Conservation (phyloP, 345 rosid species). For the Salix caprea region DNA sequence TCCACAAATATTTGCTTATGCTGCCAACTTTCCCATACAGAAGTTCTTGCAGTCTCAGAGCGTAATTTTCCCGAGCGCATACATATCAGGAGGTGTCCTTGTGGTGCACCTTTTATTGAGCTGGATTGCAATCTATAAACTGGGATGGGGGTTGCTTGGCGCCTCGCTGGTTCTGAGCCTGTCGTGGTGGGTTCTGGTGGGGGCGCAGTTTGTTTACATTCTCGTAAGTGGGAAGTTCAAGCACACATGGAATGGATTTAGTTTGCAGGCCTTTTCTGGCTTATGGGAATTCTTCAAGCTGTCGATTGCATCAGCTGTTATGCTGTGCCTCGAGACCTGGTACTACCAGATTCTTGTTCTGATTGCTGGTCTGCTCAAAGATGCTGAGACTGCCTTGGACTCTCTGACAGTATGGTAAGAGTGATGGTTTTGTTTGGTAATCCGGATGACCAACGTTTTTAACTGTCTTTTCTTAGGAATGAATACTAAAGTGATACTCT, state of each 20-base stretch:
- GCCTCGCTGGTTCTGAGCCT: conserved; percentile 63
- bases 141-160: conserved; percentile 36
- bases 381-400: conserved; percentile 64
- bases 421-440: too few relatives aligned
- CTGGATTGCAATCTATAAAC: conserved; percentile 14
- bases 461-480: too few relatives aligned
- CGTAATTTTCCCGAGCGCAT: conserved; percentile 24
- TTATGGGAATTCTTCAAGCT: conserved; percentile 65
- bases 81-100: conserved; percentile 8
- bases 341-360: conserved; percentile 68
- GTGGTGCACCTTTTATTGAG: conserved; percentile 11
- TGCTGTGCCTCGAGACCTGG: conserved; percentile 93
- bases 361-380: conserved; percentile 64
- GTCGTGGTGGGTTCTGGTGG: conserved; percentile 85
- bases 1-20: conserved; percentile 22
- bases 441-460: too few relatives aligned
- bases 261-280: conserved; percentile 56
- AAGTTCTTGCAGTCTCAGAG: conserved; percentile 29
- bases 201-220: conserved; percentile 52
- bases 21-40: conserved; percentile 23
- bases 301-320: conserved; percentile 75
- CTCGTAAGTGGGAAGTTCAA: conserved; percentile 38
- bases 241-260: conserved; percentile 68
- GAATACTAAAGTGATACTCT: too few relatives aligned
- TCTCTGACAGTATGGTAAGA: conserved; percentile 74